Conservation (phyloP, 768 basidiomycete species). For the Leccinum truebloodii region DNA sequence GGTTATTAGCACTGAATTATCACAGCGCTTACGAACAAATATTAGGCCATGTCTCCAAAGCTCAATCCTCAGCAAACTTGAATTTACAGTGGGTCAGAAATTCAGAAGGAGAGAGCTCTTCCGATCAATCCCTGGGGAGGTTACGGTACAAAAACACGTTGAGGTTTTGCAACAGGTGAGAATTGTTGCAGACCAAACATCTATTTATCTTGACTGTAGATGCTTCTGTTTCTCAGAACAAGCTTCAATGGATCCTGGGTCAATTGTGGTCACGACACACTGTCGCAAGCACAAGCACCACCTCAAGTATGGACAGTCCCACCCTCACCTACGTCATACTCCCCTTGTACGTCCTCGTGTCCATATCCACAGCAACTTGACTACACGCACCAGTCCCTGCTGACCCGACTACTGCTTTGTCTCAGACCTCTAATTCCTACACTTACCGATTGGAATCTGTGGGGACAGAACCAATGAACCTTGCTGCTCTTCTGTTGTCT, state of each 20-base stretch:
- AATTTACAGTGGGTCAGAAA: conserved; percentile 81
- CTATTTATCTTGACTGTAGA: conserved; percentile 46
- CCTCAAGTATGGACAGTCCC: conserved; percentile 36
- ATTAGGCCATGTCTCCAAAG: conserved; percentile 58
- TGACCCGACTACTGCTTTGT: conserved; percentile 34
- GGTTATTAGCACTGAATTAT: background rate
- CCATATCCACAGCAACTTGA: conserved; percentile 34
- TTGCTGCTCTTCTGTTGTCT: conserved; percentile 31
- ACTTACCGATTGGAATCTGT: conserved; percentile 25
- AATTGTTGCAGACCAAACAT: background rate
- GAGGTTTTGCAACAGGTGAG: conserved; percentile 79
- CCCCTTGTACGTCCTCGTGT: conserved; percentile 27
- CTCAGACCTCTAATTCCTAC: conserved; percentile 32
- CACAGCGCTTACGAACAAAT: conserved; percentile 34
- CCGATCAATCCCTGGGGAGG: conserved; percentile 74
- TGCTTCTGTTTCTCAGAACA: conserved; percentile 76
- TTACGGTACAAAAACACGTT: conserved; percentile 66
- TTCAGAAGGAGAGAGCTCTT: conserved; percentile 74
- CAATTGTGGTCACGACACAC: conserved; percentile 66
- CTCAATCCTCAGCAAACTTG: conserved; percentile 79
- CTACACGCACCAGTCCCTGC: conserved; percentile 29
- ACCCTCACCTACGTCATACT: conserved; percentile 22
- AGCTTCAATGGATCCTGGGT: conserved; percentile 70
- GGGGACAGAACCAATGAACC: conserved; percentile 34
- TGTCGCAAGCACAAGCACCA: conserved; percentile 35